Conservation (phyloP, 1,284 basidiomycete species). For the Phellinidium pouzarii region DNA sequence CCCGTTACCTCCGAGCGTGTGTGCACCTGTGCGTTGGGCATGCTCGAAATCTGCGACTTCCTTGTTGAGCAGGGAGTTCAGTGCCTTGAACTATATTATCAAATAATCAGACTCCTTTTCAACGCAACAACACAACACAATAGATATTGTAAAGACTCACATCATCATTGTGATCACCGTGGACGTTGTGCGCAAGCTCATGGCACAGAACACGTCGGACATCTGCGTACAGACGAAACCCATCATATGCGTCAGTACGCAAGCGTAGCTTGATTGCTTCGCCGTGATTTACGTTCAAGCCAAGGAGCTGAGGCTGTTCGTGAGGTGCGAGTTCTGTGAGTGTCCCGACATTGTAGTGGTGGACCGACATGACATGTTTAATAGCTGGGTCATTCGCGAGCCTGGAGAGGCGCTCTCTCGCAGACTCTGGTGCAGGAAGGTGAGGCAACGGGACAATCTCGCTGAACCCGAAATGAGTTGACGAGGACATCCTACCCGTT, state of each 20-base stretch:
- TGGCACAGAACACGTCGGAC: conserved; percentile 66
- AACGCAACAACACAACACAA: not conserved
- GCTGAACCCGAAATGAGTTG: conserved; percentile 51
- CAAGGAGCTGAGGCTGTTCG: conserved; percentile 63
- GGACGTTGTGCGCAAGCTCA: conserved; percentile 70
- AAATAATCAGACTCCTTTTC: not conserved
- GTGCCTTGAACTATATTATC: conserved; percentile 54
- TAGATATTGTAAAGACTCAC: conserved; percentile 35
- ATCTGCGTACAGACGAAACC: conserved; percentile 60
- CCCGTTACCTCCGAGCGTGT: conserved; percentile 36
- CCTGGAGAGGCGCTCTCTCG: conserved; percentile 44
- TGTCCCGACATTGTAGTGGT: conserved; percentile 56
- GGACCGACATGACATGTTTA: conserved; percentile 54
- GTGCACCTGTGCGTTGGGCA: conserved; percentile 43
- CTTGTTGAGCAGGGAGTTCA: conserved; percentile 68
- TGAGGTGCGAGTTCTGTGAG: conserved; percentile 72
- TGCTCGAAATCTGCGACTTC: conserved; percentile 67
- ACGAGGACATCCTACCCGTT: conserved; percentile 32
- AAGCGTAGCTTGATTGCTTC: conserved; percentile 59
- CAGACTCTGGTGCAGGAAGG: conserved; percentile 54
- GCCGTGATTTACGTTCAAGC: conserved; percentile 62
- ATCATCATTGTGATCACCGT: conserved; percentile 64
- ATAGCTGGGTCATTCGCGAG: conserved; percentile 67
- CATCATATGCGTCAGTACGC: conserved; percentile 64
- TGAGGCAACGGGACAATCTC: conserved; percentile 52